Conservation (phyloP, 2,329 filamentous ascomycete species). For the Cordyceps fumosorosea region DNA sequence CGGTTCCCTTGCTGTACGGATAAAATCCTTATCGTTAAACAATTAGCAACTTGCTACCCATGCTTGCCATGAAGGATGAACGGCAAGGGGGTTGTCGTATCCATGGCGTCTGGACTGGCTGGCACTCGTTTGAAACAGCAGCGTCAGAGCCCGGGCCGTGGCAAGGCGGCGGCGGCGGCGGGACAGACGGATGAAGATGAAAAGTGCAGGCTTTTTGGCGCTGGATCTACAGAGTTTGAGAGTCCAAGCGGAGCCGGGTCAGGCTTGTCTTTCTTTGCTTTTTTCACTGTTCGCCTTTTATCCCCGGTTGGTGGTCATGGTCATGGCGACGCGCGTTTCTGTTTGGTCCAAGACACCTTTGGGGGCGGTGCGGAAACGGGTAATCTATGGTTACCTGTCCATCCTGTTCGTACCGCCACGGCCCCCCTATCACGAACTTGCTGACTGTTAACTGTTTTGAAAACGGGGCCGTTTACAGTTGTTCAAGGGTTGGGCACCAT, state of each 20-base stretch:
- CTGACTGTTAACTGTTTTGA: background rate
- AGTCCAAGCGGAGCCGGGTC: background rate
- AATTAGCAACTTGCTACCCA: too few relatives aligned
- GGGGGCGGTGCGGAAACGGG: too few relatives aligned
- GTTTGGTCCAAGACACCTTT: background rate
- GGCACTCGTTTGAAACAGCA: background rate
- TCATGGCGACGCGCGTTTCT: constrained; percentile 1
- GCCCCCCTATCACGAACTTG: background rate
- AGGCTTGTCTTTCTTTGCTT: background rate
- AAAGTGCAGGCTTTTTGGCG: background rate
- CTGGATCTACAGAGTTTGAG: background rate
- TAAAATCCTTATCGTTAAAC: background rate
- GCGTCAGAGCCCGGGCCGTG: background rate
- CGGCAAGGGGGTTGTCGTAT: background rate
- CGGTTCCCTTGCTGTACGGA: background rate
- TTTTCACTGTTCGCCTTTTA: background rate
- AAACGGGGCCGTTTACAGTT: background rate
- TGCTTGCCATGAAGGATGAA: background rate
- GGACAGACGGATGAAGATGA: background rate
- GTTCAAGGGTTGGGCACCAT: background rate
- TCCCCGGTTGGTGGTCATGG: background rate
- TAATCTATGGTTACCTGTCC: background rate
- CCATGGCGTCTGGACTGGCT: background rate
- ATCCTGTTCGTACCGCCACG: background rate
- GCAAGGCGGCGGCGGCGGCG: too few relatives aligned